Conservation (phyloP, 169 alveolate genomes). For the Babesia ovis region DNA sequence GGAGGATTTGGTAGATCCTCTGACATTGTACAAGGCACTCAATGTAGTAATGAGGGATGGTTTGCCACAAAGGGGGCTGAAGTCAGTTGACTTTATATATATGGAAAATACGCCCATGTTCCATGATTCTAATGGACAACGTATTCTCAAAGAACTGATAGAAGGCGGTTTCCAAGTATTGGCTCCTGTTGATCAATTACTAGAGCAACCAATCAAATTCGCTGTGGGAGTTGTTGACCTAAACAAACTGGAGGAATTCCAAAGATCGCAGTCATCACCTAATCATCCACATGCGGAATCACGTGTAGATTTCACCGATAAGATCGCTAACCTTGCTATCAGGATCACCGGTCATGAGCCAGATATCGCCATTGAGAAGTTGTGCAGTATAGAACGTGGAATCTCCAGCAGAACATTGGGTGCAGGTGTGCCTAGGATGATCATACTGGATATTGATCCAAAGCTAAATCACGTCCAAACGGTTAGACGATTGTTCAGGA, state of each 20-base stretch:
- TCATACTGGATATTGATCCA: slow-evolving; percentile 48
- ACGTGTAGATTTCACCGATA: slow-evolving; percentile 37
- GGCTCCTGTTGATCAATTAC: slow-evolving; percentile 46
- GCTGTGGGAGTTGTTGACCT: slow-evolving; percentile 54
- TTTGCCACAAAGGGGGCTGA: slow-evolving; percentile 38
- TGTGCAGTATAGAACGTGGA: slow-evolving; percentile 42
- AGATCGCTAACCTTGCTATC: slow-evolving; percentile 44
- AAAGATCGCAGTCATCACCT: slow-evolving; percentile 17
- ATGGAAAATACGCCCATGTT: slow-evolving; percentile 47
- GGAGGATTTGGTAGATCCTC: slow-evolving; percentile 38
- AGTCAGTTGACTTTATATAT: slow-evolving; percentile 49
- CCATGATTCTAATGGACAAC: slow-evolving; percentile 45
- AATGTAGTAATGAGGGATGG: slow-evolving; percentile 51
- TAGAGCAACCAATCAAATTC: slow-evolving; percentile 54
- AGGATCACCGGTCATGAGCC: slow-evolving; percentile 58
- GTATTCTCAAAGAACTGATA: slow-evolving; percentile 59
- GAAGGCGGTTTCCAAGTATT: slow-evolving; percentile 62
- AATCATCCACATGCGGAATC: slow-evolving; percentile 11
- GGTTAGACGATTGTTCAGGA: slow-evolving; percentile 51
- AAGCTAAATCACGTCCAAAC: slow-evolving; percentile 42
- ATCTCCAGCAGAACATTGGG: slow-evolving; percentile 32
- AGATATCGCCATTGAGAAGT: slow-evolving; percentile 30
- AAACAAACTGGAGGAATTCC: slow-evolving; percentile 20
- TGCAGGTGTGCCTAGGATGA: slow-evolving; percentile 41
- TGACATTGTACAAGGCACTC: slow-evolving; percentile 60